Percentiles rank a stretch among this genome's conserved stretches.
These are phyloP conservation scores for Blastomyces gilchristii DNA, from an alignment of 2,329 filamentous ascomycete genomes.

Conservation along the genomic window DNA sequence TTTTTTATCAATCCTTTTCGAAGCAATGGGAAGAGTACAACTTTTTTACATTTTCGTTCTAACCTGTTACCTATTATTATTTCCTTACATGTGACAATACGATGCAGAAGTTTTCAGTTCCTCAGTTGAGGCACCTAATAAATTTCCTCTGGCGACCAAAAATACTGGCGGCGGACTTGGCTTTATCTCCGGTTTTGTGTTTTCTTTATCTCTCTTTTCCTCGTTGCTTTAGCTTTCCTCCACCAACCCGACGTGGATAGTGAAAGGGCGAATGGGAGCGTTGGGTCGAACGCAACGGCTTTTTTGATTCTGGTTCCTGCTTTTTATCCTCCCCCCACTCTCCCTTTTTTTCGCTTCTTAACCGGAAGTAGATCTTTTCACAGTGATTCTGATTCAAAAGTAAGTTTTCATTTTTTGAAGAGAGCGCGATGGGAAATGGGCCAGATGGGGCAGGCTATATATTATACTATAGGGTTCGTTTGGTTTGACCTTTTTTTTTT, in stretches of 20 bases:
- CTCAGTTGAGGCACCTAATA: neutral
- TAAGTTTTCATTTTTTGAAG: constrained; percentile 6
- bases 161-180: neutral
- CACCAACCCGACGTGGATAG: neutral
- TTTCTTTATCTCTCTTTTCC: neutral
- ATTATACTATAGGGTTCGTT: neutral
- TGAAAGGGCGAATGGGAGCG: neutral
- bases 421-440: neutral
- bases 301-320: neutral
- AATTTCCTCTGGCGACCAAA: neutral
- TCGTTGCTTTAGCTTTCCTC: neutral
- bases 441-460: neutral
- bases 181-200: neutral
- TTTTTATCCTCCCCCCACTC: constrained; percentile 1
- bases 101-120: neutral
- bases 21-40: neutral
- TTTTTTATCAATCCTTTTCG: neutral
- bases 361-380: constrained; percentile 14
- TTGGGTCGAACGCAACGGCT: neutral
- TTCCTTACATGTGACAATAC: constrained; percentile 2
- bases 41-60: neutral
- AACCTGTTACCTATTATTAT: neutral
- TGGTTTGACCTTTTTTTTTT: neutral
- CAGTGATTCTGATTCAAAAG: neutral
- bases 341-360: neutral